Conservation (phyloP, 768 basidiomycete species). For the Gloeophyllum trabeum region DNA sequence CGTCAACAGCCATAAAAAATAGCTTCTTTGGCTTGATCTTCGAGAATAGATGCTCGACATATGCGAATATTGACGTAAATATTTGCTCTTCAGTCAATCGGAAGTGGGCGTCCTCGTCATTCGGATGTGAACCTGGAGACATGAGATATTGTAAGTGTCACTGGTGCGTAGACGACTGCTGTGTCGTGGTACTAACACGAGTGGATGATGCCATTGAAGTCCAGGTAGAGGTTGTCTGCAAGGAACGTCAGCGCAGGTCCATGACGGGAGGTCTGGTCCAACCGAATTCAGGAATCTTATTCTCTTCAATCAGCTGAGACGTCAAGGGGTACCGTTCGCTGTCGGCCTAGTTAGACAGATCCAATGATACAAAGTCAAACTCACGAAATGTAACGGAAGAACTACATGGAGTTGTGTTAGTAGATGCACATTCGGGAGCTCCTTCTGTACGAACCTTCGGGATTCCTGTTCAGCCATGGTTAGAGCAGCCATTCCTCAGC, state of each 20-base stretch:
- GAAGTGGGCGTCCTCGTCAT: slow-evolving; percentile 93
- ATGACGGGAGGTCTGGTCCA: slow-evolving; percentile 10
- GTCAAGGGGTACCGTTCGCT: slow-evolving; percentile 98
- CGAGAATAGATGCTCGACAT: slow-evolving; percentile 92
- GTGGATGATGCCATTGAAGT: slow-evolving; percentile 92
- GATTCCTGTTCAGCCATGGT: slow-evolving; percentile 22
- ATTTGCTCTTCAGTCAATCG: slow-evolving; percentile 95
- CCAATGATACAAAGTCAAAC: slow-evolving; percentile 14
- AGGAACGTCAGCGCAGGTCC: slow-evolving; percentile 1
- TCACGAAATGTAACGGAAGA: slow-evolving; percentile 94
- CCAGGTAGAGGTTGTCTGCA: slow-evolving; percentile 82
- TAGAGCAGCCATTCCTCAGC: neutral
- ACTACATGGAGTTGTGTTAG: slow-evolving; percentile 34
- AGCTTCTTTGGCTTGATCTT: slow-evolving; percentile 97
- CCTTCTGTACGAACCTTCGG: slow-evolving; percentile 27
- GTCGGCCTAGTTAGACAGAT: slow-evolving; percentile 6
- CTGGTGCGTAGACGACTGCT: neutral
- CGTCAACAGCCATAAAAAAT: slow-evolving; percentile 98
- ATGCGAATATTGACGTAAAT: slow-evolving; percentile 92
- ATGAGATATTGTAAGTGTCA: slow-evolving; percentile 5
- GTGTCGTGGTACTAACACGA: slow-evolving; percentile 34
- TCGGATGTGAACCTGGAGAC: slow-evolving; percentile 76
- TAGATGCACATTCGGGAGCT: neutral
- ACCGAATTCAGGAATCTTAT: slow-evolving; percentile 99
- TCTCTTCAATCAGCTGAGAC: slow-evolving; percentile 95